A percentile compares a stretch with the other conserved stretches of the same genome.
These are phyloP conservation scores for Epichloe festucae DNA, from an alignment of 2,329 filamentous ascomycete species.

Conservation along the genomic window DNA sequence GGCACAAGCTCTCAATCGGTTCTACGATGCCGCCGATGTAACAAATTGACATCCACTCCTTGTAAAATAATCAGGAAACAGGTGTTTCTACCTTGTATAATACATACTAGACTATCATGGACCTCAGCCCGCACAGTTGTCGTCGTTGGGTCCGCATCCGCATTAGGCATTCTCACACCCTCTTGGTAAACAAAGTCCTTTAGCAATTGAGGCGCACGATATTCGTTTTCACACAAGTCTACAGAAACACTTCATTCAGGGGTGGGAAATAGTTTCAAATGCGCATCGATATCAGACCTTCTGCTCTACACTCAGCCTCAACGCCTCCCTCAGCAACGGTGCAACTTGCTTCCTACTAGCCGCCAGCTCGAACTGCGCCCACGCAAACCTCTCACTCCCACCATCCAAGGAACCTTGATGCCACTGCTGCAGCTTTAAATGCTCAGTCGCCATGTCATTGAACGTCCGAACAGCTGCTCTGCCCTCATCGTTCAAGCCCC, in stretches of 20 bases:
- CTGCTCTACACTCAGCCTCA: conserved; percentile 19
- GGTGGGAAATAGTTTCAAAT: too few relatives aligned
- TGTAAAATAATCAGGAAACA: not conserved
- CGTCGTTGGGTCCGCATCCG: too few relatives aligned
- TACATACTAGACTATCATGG: too few relatives aligned
- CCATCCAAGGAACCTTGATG: conserved; percentile 32
- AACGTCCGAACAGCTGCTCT: conserved; percentile 42
- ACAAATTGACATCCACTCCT: not conserved
- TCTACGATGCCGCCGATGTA: conserved; percentile 1
- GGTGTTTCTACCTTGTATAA: not conserved
- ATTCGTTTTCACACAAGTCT: too few relatives aligned
- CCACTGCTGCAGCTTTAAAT: conserved; percentile 46
- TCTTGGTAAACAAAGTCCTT: too few relatives aligned
- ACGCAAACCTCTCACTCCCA: conserved; percentile 42
- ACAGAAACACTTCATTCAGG: too few relatives aligned
- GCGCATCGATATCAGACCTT: not conserved
- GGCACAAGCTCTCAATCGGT: conserved; percentile 6
- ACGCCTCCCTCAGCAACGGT: conserved; percentile 47
- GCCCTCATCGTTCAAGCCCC: conserved; percentile 41
- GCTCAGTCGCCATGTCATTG: conserved; percentile 25
- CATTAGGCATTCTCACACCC: too few relatives aligned
- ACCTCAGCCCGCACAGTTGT: too few relatives aligned
- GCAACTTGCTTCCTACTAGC: conserved; percentile 58
- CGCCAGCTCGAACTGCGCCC: conserved; percentile 51
- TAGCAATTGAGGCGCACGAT: too few relatives aligned